phyloP scores from a whole-genome alignment of 169 alveolate genomes.

The Plasmodium malariae region DNA sequence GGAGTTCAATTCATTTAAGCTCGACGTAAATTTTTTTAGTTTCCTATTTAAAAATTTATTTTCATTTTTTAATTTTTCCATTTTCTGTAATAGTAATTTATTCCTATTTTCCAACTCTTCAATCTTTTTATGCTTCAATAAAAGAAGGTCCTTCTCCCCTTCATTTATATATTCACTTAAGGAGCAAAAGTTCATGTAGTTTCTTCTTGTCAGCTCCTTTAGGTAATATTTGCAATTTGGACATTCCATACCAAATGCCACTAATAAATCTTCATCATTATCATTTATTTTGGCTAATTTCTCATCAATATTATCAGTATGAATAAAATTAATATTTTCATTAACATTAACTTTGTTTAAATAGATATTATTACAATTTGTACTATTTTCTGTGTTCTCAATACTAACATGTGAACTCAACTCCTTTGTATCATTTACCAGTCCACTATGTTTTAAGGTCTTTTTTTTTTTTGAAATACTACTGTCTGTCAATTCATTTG shows the following conservation, averaged over 20 bases:
- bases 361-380: not conserved
- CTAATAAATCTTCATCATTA: conserved; percentile 6
- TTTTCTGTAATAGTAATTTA: conserved; percentile 17
- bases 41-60: conserved; percentile 1
- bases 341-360: no score
- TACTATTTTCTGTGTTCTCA: not conserved
- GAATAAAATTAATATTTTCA: no score
- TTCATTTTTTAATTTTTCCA: conserved; percentile 2
- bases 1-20: not conserved
- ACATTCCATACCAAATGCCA: conserved; percentile 13
- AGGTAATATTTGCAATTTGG: conserved; percentile 27
- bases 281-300: conserved; percentile 1
- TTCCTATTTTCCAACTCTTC: conserved; percentile 44
- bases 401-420: not conserved
- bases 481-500: not conserved
- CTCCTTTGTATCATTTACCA: not conserved
- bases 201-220: conserved; percentile 41
- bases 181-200: conserved; percentile 27
- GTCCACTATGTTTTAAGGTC: not conserved
- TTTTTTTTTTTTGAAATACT: not conserved
- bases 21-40: not conserved
- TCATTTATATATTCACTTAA: conserved; percentile 44
- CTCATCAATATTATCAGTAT: not conserved
- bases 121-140: conserved; percentile 49
- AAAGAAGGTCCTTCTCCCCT: conserved; percentile 41